Evolutionary conservation across 2,329 filamentous ascomycete genomes (phyloP).

Genomic region (Diplodia seriata): DNA sequence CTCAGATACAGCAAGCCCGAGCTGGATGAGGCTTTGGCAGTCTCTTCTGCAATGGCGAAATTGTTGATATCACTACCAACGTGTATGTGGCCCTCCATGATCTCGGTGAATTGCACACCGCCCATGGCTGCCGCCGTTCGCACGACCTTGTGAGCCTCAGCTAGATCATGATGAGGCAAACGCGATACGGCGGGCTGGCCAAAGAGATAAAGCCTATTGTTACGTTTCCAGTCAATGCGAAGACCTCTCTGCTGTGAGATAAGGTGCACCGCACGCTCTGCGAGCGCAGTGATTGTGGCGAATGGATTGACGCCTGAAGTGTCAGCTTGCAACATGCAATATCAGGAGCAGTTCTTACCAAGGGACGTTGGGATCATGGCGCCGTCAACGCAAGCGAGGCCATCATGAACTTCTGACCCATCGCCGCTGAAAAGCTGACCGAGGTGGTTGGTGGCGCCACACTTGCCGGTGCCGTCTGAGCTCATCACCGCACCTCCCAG

Average conservation of each 20-base stretch:
- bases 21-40: slow-evolving; percentile 33
- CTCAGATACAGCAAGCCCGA: slow-evolving; percentile 38
- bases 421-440: slow-evolving; percentile 66
- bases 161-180: neutral
- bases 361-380: slow-evolving; percentile 68
- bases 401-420: slow-evolving; percentile 59
- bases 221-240: slow-evolving; percentile 51
- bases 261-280: slow-evolving; percentile 66
- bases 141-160: slow-evolving; percentile 34
- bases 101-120: slow-evolving; percentile 68
- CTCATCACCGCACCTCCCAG: slow-evolving; percentile 72
- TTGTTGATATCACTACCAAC: slow-evolving; percentile 57
- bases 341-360: slow-evolving; percentile 41
- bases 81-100: slow-evolving; percentile 67
- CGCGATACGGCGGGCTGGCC: slow-evolving; percentile 29
- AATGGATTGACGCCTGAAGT: slow-evolving; percentile 65
- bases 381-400: slow-evolving; percentile 68
- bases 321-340: slow-evolving; percentile 3
- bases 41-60: slow-evolving; percentile 53
- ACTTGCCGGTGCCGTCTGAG: slow-evolving; percentile 61
- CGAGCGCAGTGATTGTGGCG: slow-evolving; percentile 72
- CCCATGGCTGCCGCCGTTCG: slow-evolving; percentile 35
- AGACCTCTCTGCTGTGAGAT: slow-evolving; percentile 55
- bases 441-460: slow-evolving; percentile 67
- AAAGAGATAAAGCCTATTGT: slow-evolving; percentile 34